Base-by-base conservation (phyloP, 139 green algal species). In the Desmodesmus armatus region DNA sequence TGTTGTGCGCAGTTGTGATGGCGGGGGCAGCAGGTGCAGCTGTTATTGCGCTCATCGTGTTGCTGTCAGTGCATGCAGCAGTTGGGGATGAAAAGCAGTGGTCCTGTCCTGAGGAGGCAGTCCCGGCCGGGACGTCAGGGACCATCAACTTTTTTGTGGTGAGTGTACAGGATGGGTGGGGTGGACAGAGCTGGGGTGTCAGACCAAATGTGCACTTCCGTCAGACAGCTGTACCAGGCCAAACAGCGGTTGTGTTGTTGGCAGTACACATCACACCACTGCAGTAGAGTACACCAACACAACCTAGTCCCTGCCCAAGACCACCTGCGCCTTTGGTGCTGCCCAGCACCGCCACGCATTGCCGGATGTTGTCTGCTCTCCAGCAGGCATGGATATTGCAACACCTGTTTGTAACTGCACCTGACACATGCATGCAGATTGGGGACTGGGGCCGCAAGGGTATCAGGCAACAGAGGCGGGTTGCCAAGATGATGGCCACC, bases 371-470 rank as follows among this genome's bases (percentile, higher is more conserved):
- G n/a, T n/a, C n/a, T n/a, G n/a, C n/a, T n/a, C 23, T 31, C 9
- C 67, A 27, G 15, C 35, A 17, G 19, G 15, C 23, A 39, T 17
- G 31, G 33, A 7, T 5, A 31, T 31, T 31, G 6, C 6, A 6
- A 19, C 37, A 6, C 6, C 11, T 31, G 21, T 27, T 31, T 43
- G 71, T 25, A 21, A 9, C n/a, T n/a, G n/a, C n/a, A n/a, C n/a
- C n/a, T n/a, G n/a, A n/a, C n/a, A n/a, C n/a, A n/a, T n/a, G n/a
- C n/a, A 2, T 55, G 39, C 51, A 87, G 86, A 71, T 91, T 40
- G 89, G 94, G 1, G 94, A 96, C 83, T 96, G 92, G 93, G 94
- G 94, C 0, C 75, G 94, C 21, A 13, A 91, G 25, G 90, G 89
- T 17, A 88, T 62, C 0, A 40, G 83, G 31, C 92, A 94, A 58